These are phyloP conservation scores for Kluyveromyces dobzhanskii DNA, from an alignment of 805 yeast genomes.

Conservation along the genomic window DNA sequence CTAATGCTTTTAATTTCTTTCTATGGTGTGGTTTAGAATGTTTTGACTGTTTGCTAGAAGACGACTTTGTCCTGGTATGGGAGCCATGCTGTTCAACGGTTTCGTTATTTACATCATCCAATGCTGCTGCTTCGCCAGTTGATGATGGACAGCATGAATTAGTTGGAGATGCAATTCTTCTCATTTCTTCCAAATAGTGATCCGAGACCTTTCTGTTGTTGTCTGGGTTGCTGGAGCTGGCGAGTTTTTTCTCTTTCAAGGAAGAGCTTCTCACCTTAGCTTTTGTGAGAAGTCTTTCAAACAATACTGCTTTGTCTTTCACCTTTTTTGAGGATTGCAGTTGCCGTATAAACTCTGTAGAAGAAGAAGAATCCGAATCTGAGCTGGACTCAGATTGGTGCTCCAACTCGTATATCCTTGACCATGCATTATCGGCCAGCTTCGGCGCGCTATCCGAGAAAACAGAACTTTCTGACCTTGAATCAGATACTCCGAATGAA, in stretches of 20 bases:
- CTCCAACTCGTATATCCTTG: constrained; percentile 13
- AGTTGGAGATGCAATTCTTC: constrained; percentile 11
- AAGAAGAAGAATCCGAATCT: constrained; percentile 13
- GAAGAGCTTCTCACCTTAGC: neutral
- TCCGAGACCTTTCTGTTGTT: constrained; percentile 15
- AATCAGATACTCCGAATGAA: constrained; percentile 12
- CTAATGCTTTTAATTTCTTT: constrained; percentile 17
- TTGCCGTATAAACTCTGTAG: constrained; percentile 17
- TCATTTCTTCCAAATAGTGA: constrained; percentile 15
- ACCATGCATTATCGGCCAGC: constrained; percentile 15
- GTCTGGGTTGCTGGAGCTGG: neutral
- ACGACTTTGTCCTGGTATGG: too few relatives aligned
- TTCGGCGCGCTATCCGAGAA: constrained; percentile 22
- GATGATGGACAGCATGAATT: too few relatives aligned
- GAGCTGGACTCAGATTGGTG: constrained; percentile 9
- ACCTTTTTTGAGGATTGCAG: constrained; percentile 26
- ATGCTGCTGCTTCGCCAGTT: too few relatives aligned
- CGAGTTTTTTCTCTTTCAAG: neutral
- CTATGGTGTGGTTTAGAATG: constrained; percentile 11
- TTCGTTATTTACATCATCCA: too few relatives aligned
- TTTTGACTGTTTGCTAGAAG: constrained; percentile 3
- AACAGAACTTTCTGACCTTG: constrained; percentile 20
- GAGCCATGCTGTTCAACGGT: neutral
- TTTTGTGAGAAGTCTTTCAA: constrained; percentile 21
- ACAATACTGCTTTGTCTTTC: constrained; percentile 25